These are phyloP conservation scores for Colletotrichum sojae DNA, from an alignment of 2,329 filamentous ascomycete species.

Conservation along the genomic window DNA sequence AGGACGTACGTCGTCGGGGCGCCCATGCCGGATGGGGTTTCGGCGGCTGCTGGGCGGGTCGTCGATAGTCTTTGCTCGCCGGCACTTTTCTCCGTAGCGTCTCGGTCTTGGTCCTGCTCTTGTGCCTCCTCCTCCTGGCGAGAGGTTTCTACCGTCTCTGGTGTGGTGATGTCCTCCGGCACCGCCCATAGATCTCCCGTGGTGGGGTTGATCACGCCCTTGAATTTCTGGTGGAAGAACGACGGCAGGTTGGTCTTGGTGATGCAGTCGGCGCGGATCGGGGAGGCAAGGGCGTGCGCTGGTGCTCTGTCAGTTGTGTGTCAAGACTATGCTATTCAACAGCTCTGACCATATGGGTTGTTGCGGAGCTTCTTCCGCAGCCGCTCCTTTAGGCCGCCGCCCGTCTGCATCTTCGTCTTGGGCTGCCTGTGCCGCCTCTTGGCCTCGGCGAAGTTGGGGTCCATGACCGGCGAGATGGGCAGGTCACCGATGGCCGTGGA, in stretches of 20 bases:
- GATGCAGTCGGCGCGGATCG: conserved; percentile 69
- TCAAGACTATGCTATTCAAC: background rate
- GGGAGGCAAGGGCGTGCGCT: conserved; percentile 75
- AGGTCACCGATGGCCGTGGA: conserved; percentile 61
- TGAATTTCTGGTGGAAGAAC: conserved; percentile 75
- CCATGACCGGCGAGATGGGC: conserved; percentile 69
- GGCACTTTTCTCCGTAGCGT: no score
- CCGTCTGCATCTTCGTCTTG: conserved; percentile 48
- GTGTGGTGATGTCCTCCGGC: conserved; percentile 53
- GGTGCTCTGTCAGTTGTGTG: conserved; percentile 19
- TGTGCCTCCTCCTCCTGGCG: background rate
- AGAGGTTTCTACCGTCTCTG: background rate
- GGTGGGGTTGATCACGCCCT: conserved; percentile 67
- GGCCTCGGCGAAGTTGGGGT: conserved; percentile 63
- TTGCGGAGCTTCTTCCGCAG: conserved; percentile 72
- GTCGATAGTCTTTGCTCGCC: background rate
- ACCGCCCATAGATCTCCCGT: conserved; percentile 69
- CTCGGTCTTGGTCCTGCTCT: background rate
- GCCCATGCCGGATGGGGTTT: background rate
- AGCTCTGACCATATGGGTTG: conserved; percentile 74
- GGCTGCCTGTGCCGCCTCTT: conserved; percentile 58
- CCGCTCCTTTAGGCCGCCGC: conserved; percentile 48
- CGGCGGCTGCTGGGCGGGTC: background rate
- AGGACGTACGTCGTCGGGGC: conserved; percentile 11
- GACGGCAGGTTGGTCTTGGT: conserved; percentile 66